Conservation (phyloP, 2,329 filamentous ascomycete genomes). For the Curvularia spicifera region DNA sequence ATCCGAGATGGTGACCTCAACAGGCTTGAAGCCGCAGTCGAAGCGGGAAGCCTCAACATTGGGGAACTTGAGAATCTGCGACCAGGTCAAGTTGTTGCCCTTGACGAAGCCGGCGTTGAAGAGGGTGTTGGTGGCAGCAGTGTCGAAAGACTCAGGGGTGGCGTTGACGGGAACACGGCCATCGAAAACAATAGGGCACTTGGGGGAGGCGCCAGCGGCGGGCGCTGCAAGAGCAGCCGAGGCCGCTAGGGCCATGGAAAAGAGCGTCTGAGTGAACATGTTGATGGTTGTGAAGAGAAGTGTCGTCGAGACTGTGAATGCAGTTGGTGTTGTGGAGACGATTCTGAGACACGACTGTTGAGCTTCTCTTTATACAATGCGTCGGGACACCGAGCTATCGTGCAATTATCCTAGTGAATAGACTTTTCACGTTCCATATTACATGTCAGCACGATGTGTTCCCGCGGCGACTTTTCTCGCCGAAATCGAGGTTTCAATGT, state of each 20-base stretch:
- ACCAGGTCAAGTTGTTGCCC: constrained; percentile 60
- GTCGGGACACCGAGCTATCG: neutral
- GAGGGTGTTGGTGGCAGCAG: constrained; percentile 45
- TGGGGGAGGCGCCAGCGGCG: constrained; percentile 24
- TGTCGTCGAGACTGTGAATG: constrained; percentile 14
- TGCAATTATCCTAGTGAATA: constrained; percentile 2
- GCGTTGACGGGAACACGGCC: constrained; percentile 41
- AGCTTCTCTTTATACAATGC: constrained; percentile 25
- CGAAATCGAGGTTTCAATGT: constrained; percentile 23
- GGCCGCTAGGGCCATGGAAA: constrained; percentile 31
- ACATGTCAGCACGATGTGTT: constrained; percentile 4
- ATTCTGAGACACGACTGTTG: neutral
- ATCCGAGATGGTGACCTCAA: constrained; percentile 65
- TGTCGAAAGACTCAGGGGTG: constrained; percentile 41
- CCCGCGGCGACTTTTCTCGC: constrained; percentile 21
- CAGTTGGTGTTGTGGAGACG: constrained; percentile 5
- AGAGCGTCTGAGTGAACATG: constrained; percentile 35
- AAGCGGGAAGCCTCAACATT: constrained; percentile 53
- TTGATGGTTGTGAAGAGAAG: constrained; percentile 6
- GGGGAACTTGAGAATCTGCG: constrained; percentile 59
- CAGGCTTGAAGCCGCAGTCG: constrained; percentile 53
- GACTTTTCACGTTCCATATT: neutral
- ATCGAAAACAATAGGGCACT: constrained; percentile 49
- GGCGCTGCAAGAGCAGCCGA: constrained; percentile 38
- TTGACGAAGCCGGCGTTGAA: constrained; percentile 62